Percentiles rank a stretch among this genome's conserved stretches.
Evolutionary conservation across 306 rosid genomes (phyloP).

Genomic region (Albizia julibrissin): DNA sequence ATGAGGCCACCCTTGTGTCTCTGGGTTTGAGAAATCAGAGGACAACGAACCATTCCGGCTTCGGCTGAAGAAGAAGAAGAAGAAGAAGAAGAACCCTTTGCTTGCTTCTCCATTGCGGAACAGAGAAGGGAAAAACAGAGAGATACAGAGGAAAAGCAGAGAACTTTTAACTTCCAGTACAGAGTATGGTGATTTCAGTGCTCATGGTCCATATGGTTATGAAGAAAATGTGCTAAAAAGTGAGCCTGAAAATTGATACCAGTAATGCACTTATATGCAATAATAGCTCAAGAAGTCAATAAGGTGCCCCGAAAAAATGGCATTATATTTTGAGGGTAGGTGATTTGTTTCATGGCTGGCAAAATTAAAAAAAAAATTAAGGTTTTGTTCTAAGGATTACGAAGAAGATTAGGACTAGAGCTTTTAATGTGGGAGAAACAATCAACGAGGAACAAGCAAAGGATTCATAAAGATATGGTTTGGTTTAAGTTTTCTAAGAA

Average conservation of each 20-base stretch:
- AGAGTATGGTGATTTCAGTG: not conserved
- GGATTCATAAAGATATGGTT: conserved; percentile 2
- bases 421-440: conserved; percentile 3
- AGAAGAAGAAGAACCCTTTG: conserved; percentile 16
- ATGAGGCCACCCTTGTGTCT: conserved; percentile 57
- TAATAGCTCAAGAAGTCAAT: not conserved
- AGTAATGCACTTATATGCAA: not conserved
- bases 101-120: conserved; percentile 39
- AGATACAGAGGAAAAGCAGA: not conserved
- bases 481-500: not conserved
- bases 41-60: not conserved
- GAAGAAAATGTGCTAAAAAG: too few species aligned
- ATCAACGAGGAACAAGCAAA: conserved; percentile 31
- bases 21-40: not conserved
- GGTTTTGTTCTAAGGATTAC: not conserved
- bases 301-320: not conserved
- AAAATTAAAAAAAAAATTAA: too few species aligned
- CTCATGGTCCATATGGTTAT: not conserved
- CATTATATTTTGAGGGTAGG: not conserved
- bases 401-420: not conserved
- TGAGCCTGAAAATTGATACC: not conserved
- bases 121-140: not conserved
- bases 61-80: conserved; percentile 16
- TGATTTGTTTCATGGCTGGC: not conserved
- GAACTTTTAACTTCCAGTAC: not conserved